Conservation (phyloP, 139 green algal genomes). For the Chlamydomonas schloesseri region DNA sequence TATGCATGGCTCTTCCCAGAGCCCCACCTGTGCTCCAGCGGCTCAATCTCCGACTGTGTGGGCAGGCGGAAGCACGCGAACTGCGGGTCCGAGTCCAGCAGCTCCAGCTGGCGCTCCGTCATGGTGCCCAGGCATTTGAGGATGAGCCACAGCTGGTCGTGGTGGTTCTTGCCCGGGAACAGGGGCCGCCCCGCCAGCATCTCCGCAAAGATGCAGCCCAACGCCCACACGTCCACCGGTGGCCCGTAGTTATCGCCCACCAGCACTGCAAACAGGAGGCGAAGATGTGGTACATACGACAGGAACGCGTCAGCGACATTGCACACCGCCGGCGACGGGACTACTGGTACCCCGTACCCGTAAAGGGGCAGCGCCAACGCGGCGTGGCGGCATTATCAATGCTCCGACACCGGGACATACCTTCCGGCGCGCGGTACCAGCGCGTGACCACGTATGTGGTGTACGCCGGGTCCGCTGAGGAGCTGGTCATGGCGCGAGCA, state of each 20-base stretch:
- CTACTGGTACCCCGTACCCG: too few relatives aligned
- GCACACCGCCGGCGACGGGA: too few relatives aligned
- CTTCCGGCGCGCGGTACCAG: constrained; percentile 87
- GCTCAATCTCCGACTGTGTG: constrained; percentile 24
- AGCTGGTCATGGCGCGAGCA: constrained; percentile 6
- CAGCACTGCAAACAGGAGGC: constrained; percentile 63
- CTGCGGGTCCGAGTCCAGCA: constrained; percentile 54
- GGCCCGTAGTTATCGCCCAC: constrained; percentile 76
- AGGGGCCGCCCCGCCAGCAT: constrained; percentile 75
- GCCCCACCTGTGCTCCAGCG: constrained; percentile 36
- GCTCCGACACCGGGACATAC: too few relatives aligned
- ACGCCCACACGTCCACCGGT: constrained; percentile 80
- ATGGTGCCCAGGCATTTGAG: constrained; percentile 67
- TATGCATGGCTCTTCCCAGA: too few relatives aligned
- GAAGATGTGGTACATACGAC: neutral
- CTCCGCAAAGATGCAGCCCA: constrained; percentile 83
- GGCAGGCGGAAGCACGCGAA: constrained; percentile 58
- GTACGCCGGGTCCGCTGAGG: constrained; percentile 18
- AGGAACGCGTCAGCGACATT: too few relatives aligned
- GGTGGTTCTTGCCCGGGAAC: constrained; percentile 83
- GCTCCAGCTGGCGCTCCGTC: constrained; percentile 52
- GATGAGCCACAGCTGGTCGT: constrained; percentile 71
- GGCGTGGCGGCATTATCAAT: too few relatives aligned
- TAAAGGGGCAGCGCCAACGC: too few relatives aligned
- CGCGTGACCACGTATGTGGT: constrained; percentile 84